phyloP scores from a whole-genome alignment of 2,329 filamentous ascomycete species.

The Rutstroemia sp. region DNA sequence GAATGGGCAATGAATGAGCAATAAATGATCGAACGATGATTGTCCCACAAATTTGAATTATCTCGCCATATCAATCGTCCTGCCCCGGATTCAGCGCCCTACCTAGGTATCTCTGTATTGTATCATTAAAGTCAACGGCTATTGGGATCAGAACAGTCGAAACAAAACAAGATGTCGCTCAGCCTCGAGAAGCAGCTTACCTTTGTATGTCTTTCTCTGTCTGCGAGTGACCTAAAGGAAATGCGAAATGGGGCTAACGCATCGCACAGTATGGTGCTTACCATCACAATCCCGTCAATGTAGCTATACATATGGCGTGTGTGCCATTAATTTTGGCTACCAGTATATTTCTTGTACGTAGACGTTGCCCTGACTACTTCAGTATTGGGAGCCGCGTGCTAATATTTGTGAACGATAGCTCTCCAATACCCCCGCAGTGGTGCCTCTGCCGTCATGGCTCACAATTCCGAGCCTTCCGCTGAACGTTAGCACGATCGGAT shows the following conservation, averaged over 20 bases:
- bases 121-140: neutral
- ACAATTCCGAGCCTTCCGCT: slow-evolving; percentile 60
- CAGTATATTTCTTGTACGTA: slow-evolving; percentile 58
- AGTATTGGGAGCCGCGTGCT: slow-evolving; percentile 14
- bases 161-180: slow-evolving; percentile 47
- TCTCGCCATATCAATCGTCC: too few species aligned
- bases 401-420: slow-evolving; percentile 35
- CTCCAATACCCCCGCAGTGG: slow-evolving; percentile 54
- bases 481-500: slow-evolving; percentile 57
- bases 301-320: slow-evolving; percentile 72
- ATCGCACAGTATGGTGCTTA: slow-evolving; percentile 68
- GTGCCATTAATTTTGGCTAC: slow-evolving; percentile 70
- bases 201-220: slow-evolving; percentile 54
- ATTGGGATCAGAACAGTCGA: too few species aligned
- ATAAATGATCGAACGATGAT: too few species aligned
- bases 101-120: too few species aligned
- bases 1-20: too few species aligned
- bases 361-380: neutral
- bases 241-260: slow-evolving; percentile 9
- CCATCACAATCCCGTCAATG: slow-evolving; percentile 70
- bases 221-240: neutral
- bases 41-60: too few species aligned
- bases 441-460: slow-evolving; percentile 58
- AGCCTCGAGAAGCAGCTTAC: slow-evolving; percentile 75
- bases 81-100: too few species aligned